phyloP scores from a whole-genome alignment of 805 yeast genomes.

The Zygoascus flipseniorum region DNA sequence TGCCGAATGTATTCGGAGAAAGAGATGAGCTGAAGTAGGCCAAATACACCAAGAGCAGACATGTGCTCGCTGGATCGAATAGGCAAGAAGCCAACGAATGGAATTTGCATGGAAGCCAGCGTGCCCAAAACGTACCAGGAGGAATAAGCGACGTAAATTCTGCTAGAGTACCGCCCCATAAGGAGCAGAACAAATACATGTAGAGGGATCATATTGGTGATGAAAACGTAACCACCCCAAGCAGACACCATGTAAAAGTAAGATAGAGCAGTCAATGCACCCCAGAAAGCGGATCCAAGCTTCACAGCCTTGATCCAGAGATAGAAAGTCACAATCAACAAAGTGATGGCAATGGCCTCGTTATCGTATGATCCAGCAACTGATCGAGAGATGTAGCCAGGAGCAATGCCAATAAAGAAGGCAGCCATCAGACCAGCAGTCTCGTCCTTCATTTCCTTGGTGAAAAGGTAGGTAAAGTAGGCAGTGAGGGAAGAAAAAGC shows the following conservation, averaged over 20 bases:
- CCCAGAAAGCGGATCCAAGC: conserved; percentile 80
- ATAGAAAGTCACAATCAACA: conserved; percentile 90
- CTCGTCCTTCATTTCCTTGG: conserved; percentile 81
- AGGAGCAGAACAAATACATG: conserved; percentile 83
- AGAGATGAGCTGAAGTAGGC: conserved; percentile 83
- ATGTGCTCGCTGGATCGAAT: conserved; percentile 96
- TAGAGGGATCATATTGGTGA: conserved; percentile 92
- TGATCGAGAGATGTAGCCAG: conserved; percentile 95
- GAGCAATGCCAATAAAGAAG: conserved; percentile 93
- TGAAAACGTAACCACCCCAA: conserved; percentile 99
- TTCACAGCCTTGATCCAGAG: conserved; percentile 93
- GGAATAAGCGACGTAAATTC: conserved; percentile 81
- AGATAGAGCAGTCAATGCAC: conserved; percentile 71
- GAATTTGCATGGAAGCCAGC: conserved; percentile 98
- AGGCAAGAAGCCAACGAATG: conserved; percentile 96
- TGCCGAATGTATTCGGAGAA: conserved; percentile 74
- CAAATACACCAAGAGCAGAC: conserved; percentile 97
- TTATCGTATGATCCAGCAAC: conserved; percentile 99
- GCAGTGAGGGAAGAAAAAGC: conserved; percentile 93
- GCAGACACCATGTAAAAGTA: conserved; percentile 99
- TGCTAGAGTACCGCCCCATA: conserved; percentile 89
- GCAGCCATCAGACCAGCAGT: conserved; percentile 91
- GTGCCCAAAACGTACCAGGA: conserved; percentile 98
- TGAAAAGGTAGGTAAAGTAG: conserved; percentile 74
- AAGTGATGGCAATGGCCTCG: conserved; percentile 96